These are phyloP conservation scores for Sporothrix globosa DNA, from an alignment of 2,329 filamentous ascomycete genomes.

Conservation along the genomic window DNA sequence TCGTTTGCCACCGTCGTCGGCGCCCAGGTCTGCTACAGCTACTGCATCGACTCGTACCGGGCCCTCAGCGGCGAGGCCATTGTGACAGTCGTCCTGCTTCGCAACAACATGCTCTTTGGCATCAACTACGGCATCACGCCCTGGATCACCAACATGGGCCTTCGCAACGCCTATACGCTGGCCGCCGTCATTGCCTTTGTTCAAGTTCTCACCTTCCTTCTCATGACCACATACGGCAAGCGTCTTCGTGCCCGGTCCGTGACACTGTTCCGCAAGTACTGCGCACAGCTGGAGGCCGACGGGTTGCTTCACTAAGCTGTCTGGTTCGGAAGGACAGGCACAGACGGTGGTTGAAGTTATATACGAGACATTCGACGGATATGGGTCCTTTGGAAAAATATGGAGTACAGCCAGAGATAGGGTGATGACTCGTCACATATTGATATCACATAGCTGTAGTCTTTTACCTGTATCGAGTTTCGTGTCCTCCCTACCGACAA, in stretches of 20 bases:
- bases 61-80: slow-evolving; percentile 7
- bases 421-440: too few relatives aligned
- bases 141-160: slow-evolving; percentile 9
- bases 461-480: too few relatives aligned
- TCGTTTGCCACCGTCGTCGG: slow-evolving; percentile 4
- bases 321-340: too few relatives aligned
- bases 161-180: background rate
- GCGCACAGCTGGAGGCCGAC: slow-evolving; percentile 1
- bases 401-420: too few relatives aligned
- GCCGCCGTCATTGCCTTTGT: slow-evolving; percentile 1
- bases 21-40: slow-evolving; percentile 11
- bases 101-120: slow-evolving; percentile 12
- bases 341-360: too few relatives aligned
- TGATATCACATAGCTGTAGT: too few relatives aligned
- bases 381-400: too few relatives aligned
- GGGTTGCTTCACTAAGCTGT: background rate
- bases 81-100: slow-evolving; percentile 1
- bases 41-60: slow-evolving; percentile 4
- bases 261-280: background rate
- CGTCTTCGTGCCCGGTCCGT: background rate
- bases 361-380: too few relatives aligned
- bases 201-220: background rate
- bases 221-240: slow-evolving; percentile 1
- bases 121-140: slow-evolving; percentile 10
- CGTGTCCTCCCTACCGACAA: too few relatives aligned